Percentiles rank a stretch among this genome's conserved stretches.
phyloP scores from a whole-genome alignment of 2,329 filamentous ascomycete species.

The Sphaerostilbella broomeana region DNA sequence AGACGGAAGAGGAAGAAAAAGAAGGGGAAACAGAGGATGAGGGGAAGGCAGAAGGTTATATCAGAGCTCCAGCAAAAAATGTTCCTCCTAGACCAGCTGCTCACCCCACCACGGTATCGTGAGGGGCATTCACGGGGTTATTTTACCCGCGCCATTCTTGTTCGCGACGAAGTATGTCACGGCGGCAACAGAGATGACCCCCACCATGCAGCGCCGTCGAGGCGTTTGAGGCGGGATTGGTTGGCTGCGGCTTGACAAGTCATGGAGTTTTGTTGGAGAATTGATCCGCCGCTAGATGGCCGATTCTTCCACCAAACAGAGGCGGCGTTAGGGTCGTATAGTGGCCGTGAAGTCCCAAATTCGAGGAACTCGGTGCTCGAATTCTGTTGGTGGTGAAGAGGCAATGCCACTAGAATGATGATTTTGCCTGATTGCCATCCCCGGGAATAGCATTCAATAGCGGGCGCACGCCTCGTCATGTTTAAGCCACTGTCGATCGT shows the following conservation, averaged over 20 bases:
- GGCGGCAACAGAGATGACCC: background rate
- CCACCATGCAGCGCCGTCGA: background rate
- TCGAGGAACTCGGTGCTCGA: too few species aligned
- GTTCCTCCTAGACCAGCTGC: background rate
- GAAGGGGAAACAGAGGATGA: background rate
- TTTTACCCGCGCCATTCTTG: slow-evolving; percentile 8
- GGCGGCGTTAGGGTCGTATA: slow-evolving; percentile 3
- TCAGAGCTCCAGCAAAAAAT: background rate
- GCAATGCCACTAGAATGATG: too few species aligned
- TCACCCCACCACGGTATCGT: slow-evolving; percentile 6
- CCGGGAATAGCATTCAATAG: too few species aligned
- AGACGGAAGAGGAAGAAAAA: background rate
- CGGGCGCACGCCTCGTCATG: too few species aligned
- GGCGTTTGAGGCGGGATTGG: background rate
- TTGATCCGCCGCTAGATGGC: slow-evolving; percentile 4
- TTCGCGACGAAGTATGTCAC: background rate
- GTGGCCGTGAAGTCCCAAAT: too few species aligned
- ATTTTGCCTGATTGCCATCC: too few species aligned
- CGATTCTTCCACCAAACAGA: slow-evolving; percentile 14
- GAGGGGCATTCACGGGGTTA: slow-evolving; percentile 7
- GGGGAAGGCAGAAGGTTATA: background rate
- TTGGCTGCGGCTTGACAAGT: background rate
- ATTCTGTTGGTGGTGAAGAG: too few species aligned
- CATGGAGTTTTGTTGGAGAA: background rate
- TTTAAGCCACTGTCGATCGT: background rate